A percentile compares a stretch with the other conserved stretches of the same genome.
Conservation (phyloP, 495 filamentous ascomycete genomes). For the Daldinia decipiens region DNA sequence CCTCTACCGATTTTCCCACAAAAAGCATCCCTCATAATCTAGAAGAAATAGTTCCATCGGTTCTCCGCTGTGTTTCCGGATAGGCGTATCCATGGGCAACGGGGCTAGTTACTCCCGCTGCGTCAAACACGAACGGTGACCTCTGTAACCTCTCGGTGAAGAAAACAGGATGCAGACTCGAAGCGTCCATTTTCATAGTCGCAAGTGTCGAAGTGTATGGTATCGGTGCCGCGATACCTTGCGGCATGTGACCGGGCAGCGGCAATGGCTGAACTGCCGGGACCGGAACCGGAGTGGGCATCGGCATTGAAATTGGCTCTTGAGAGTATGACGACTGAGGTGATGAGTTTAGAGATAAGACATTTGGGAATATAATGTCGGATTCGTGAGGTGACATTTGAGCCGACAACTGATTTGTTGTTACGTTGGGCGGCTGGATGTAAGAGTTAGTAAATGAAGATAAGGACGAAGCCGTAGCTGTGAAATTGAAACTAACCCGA, state of each 20-base stretch:
- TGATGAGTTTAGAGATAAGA: slow-evolving; percentile 1
- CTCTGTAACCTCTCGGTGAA: slow-evolving; percentile 65
- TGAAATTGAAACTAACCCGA: slow-evolving; percentile 23
- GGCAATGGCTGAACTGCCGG: slow-evolving; percentile 21
- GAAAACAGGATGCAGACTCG: slow-evolving; percentile 67
- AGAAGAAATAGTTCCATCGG: slow-evolving; percentile 42
- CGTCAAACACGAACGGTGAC: slow-evolving; percentile 44
- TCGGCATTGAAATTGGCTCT: slow-evolving; percentile 8
- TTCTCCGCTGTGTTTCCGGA: slow-evolving; percentile 50
- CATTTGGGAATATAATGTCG: slow-evolving; percentile 4
- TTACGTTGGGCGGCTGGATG: slow-evolving; percentile 1
- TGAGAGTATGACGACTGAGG: slow-evolving; percentile 7
- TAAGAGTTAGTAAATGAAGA: not conserved
- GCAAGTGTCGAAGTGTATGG: not conserved
- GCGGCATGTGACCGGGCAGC: slow-evolving; percentile 26
- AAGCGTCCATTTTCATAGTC: slow-evolving; percentile 47
- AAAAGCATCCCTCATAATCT: slow-evolving; percentile 52
- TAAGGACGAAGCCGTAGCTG: not conserved
- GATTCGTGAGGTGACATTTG: slow-evolving; percentile 2
- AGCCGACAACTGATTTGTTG: not conserved
- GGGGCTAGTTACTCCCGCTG: slow-evolving; percentile 51
- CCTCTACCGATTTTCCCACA: not conserved
- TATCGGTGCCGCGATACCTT: not conserved
- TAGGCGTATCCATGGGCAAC: slow-evolving; percentile 66
- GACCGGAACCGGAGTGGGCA: slow-evolving; percentile 2